Conservation (phyloP, 2,329 filamentous ascomycete genomes). For the Alternaria angustiovoidea region DNA sequence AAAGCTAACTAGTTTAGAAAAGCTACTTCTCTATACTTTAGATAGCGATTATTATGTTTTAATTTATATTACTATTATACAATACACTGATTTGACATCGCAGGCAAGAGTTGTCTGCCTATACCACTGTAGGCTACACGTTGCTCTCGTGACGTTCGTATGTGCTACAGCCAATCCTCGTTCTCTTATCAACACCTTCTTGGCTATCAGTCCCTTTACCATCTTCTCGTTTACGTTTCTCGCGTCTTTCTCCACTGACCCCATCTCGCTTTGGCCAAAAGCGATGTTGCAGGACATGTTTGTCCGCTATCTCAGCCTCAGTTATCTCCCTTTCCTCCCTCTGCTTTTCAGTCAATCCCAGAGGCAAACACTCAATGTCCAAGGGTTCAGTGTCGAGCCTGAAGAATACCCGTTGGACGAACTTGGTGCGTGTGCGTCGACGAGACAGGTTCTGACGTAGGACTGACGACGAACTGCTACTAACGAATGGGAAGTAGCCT, state of each 20-base stretch:
- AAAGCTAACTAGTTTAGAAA: no score
- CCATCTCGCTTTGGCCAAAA: conserved; percentile 33
- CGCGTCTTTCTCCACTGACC: neutral
- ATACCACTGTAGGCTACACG: no score
- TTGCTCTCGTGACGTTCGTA: no score
- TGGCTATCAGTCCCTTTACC: neutral
- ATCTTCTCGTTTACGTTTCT: neutral
- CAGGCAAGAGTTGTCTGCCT: no score
- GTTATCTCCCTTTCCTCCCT: conserved; percentile 37
- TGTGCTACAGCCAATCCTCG: no score
- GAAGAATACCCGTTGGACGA: conserved; percentile 48
- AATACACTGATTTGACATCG: no score
- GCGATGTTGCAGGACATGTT: conserved; percentile 27
- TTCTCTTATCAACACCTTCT: neutral
- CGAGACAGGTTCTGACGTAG: conserved; percentile 28
- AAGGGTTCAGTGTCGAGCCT: conserved; percentile 35
- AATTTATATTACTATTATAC: no score
- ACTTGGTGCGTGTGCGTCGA: conserved; percentile 33
- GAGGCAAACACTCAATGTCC: conserved; percentile 6
- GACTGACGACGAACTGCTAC: neutral
- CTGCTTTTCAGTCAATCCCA: conserved; percentile 22
- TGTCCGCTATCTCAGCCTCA: conserved; percentile 29
- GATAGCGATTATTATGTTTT: no score
- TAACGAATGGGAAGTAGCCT: conserved; percentile 29
- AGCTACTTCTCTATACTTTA: no score